Conservation (phyloP, 2,329 filamentous ascomycete species). For the Hypoxylon sp. region DNA sequence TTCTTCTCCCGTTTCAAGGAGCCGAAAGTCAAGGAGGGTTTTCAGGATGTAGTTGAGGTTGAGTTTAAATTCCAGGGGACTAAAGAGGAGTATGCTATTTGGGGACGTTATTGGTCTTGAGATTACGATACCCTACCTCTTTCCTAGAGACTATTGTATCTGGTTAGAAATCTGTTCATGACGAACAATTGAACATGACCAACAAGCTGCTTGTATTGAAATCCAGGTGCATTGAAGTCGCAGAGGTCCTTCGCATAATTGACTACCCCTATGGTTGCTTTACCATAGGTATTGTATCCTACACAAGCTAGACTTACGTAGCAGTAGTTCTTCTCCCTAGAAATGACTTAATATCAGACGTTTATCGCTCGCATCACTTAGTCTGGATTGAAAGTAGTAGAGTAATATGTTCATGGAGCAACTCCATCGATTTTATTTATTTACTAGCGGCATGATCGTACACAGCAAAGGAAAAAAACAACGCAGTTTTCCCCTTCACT, state of each 20-base stretch:
- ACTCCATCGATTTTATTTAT: constrained; percentile 24
- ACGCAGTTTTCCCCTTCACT: constrained; percentile 11
- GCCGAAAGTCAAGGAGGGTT: constrained; percentile 83
- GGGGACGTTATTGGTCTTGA: constrained; percentile 84
- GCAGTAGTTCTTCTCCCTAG: background rate
- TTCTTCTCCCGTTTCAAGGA: constrained; percentile 81
- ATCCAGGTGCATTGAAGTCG: background rate
- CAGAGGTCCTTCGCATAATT: background rate
- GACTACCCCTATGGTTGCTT: background rate
- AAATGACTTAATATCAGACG: background rate
- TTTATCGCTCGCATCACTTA: background rate
- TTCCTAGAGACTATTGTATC: background rate
- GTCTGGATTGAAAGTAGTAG: background rate
- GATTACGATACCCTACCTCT: background rate
- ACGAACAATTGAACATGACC: background rate
- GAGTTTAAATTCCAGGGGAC: constrained; percentile 83
- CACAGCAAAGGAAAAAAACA: constrained; percentile 30
- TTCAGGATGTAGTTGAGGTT: constrained; percentile 81
- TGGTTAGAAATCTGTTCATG: background rate
- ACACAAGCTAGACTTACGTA: background rate
- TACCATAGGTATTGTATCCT: background rate
- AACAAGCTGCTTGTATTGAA: background rate
- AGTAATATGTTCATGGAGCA: constrained; percentile 5
- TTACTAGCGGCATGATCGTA: constrained; percentile 25
- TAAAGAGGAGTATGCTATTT: constrained; percentile 76